phyloP scores from a whole-genome alignment of 768 basidiomycete genomes.

The Mycena galopus region DNA sequence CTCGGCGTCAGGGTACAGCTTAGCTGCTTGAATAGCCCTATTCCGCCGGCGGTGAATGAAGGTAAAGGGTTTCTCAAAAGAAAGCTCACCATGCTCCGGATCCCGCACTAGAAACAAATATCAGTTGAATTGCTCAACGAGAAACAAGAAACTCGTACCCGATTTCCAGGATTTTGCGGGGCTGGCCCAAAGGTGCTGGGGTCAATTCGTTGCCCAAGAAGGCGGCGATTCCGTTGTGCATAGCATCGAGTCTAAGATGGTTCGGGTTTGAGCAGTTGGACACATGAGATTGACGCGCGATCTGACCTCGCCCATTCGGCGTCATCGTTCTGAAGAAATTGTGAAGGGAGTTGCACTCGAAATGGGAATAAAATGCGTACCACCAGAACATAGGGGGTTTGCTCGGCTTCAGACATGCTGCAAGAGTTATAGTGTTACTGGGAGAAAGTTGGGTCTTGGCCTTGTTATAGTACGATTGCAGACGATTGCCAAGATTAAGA shows the following conservation, averaged over 20 bases:
- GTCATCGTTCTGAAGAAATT: background rate
- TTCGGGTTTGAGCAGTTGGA: background rate
- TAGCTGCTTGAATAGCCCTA: conserved; percentile 40
- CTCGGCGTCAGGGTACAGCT: background rate
- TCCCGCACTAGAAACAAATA: conserved; percentile 5
- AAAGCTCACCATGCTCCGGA: conserved; percentile 13
- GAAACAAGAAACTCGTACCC: conserved; percentile 27
- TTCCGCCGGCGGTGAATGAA: too few species aligned
- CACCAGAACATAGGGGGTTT: conserved; percentile 12
- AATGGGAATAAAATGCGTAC: background rate
- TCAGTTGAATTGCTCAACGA: background rate
- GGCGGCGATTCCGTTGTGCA: conserved; percentile 38
- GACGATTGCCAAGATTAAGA: too few species aligned
- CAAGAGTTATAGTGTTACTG: background rate
- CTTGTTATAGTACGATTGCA: too few species aligned
- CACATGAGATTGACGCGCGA: background rate
- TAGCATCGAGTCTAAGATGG: conserved; percentile 37
- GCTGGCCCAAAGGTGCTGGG: conserved; percentile 33
- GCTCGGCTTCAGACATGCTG: background rate
- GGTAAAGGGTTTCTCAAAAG: too few species aligned
- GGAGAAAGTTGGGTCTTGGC: background rate
- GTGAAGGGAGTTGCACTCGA: background rate
- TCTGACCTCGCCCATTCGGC: conserved; percentile 8
- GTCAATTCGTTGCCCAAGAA: conserved; percentile 34
- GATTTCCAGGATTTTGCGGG: conserved; percentile 39